Conservation (phyloP, 225 moss, liverwort and hornwort species). For the Pleurozium schreberi region DNA sequence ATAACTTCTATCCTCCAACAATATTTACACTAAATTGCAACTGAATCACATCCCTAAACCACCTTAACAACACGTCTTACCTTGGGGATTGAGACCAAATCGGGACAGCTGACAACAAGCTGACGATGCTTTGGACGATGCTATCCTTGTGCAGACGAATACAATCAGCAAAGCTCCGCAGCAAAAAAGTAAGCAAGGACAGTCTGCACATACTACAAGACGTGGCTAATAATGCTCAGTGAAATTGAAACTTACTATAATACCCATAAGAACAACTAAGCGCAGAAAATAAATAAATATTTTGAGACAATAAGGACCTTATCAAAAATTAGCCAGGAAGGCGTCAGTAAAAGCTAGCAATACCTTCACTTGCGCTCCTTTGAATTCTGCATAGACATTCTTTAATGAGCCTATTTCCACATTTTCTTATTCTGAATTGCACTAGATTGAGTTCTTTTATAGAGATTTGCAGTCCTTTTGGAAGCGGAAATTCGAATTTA, state of each 20-base stretch:
- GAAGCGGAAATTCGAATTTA: too few species aligned
- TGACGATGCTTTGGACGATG: slow-evolving; percentile 15
- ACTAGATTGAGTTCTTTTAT: too few species aligned
- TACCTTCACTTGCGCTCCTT: slow-evolving; percentile 96
- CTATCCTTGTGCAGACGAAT: slow-evolving; percentile 92
- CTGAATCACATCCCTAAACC: background rate
- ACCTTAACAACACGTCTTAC: slow-evolving; percentile 15
- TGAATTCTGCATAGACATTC: slow-evolving; percentile 81
- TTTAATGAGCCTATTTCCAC: too few species aligned
- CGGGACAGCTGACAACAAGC: slow-evolving; percentile 50
- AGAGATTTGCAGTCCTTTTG: too few species aligned
- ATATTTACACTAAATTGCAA: background rate
- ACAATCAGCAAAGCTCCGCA: slow-evolving; percentile 87
- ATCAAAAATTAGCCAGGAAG: background rate
- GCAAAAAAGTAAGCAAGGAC: slow-evolving; percentile 86
- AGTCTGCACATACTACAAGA: slow-evolving; percentile 37
- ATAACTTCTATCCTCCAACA: background rate
- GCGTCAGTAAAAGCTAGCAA: background rate
- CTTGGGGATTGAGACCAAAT: slow-evolving; percentile 86
- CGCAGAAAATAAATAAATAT: background rate
- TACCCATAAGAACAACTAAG: background rate
- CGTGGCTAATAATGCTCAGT: background rate
- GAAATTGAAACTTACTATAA: background rate
- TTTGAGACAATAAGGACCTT: background rate
- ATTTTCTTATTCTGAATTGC: too few species aligned